Evolutionary conservation across 805 yeast genomes (phyloP), one percentile per base, ranked within the genome.

Genomic region (Hanseniaspora nectarophila): DNA sequence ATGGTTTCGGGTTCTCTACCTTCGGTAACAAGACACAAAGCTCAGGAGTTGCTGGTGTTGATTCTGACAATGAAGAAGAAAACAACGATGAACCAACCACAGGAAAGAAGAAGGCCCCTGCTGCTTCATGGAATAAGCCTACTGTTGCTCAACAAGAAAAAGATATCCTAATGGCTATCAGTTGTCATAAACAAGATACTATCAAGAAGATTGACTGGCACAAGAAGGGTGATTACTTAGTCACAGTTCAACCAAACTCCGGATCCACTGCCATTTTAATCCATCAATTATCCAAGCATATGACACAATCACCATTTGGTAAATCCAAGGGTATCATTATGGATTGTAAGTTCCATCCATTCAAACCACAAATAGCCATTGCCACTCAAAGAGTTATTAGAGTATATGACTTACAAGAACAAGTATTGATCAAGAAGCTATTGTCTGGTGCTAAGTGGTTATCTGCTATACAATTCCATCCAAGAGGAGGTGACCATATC

Each of bases 301-400:
- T 83, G 55, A 82, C 97, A 16, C 98, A 92, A 71, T 85, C 95
- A 10, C 98, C 98, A 55, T 92, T 92, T 78, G 76, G 80, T 59
- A 86, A 86, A 67, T 78, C 95, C 33, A 85, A 85, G 71, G 98
- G 98, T 58, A 82, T 90, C 56, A 82, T 89, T 43, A 88, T 88
- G 82, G 95, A 88, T 65, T 97, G 95, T 56, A 84, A 83, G 67
- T 92, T 92, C 80, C 98, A 92, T 68, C 98, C 98, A 29, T 82
- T 85, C 70, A 82, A 85, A 62, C 98, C 98, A 23, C 94, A 86
- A 64, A 74, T 92, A 56, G 85, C 85, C 62, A 97, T 92, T 47
- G 88, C 90, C 60, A 85, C 96, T 10, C 98, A 92, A 71, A 77
- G 97, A 63, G 85, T 88, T 59, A 77, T 92, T 57, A 80, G 95